phyloP scores from a whole-genome alignment of 768 basidiomycete species.

The Pisolithus marmoratus region DNA sequence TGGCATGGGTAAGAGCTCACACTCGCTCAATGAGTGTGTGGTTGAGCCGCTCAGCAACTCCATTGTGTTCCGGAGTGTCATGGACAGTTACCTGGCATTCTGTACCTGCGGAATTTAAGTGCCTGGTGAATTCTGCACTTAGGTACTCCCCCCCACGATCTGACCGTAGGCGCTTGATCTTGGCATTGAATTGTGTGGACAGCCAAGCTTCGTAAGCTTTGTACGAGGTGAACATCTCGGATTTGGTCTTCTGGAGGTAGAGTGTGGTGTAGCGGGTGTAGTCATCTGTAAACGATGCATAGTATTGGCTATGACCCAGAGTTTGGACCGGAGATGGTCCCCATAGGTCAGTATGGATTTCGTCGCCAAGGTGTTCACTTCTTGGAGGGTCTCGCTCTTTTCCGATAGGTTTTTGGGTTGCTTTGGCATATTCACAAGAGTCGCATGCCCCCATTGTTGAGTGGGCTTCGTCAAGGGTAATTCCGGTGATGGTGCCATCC shows the following conservation, averaged over 20 bases:
- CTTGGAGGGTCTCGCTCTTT: neutral
- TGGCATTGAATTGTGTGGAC: neutral
- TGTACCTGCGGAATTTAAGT: neutral
- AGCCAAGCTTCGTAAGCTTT: constrained; percentile 2
- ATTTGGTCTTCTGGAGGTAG: constrained; percentile 2
- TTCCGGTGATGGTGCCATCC: too few species aligned
- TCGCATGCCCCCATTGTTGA: too few species aligned
- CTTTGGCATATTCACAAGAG: constrained; percentile 10
- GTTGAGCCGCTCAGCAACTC: constrained; percentile 25
- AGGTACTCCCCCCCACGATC: constrained; percentile 29
- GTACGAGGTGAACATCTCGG: constrained; percentile 5
- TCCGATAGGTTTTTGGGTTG: constrained; percentile 2
- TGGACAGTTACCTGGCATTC: constrained; percentile 33
- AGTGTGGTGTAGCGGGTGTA: constrained; percentile 1
- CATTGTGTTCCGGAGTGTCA: constrained; percentile 40
- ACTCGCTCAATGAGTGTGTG: neutral
- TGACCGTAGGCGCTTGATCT: constrained; percentile 2
- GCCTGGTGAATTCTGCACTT: constrained; percentile 6
- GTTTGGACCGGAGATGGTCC: constrained; percentile 34
- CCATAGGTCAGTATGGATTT: constrained; percentile 36
- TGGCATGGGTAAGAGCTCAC: neutral
- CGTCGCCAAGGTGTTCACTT: neutral
- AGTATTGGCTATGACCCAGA: constrained; percentile 10
- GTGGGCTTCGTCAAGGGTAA: too few species aligned
- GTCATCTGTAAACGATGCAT: constrained; percentile 8